Base-by-base conservation (phyloP, 108 stramenopile species). In the Phaeodactylum tricornutum region DNA sequence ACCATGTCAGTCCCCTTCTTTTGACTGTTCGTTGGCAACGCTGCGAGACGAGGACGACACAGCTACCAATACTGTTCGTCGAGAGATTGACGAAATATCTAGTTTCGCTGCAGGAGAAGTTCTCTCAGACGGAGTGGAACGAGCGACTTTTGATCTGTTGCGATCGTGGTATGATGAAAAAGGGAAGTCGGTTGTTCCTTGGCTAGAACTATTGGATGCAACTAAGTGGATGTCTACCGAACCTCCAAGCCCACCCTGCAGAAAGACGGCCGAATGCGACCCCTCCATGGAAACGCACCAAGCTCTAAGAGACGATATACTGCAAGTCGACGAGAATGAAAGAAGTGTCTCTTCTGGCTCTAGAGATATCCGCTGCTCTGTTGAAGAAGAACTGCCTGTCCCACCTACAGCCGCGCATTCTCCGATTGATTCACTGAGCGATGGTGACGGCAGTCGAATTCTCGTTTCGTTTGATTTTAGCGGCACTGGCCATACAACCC, bases 121-220 rank as follows among this genome's bases (percentile, higher is more conserved):
- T 8, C 56, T 83, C 3, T 53, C 66, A 21, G 75, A 66, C 39
- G 65, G 47, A 3, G 28, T n/a, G 22, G 14, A 30, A 21, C 19
- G 22, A 55, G 41, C 62, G 28, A 62, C 79, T 7, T 87, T 81
- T 56, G 64, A 67, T 15, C 48, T 60, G 1, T 88, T 94, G 55
- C 75, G 67, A 29, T 75, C 76, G 22, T 94, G 92, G 92, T 78
- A 84, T 52, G 78, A 77, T 14, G 44, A 67, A 8, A 86, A 82
- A 4, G 92, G 87, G 21, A 81, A 62, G 42, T 60, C 67, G 29
- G 47, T 84, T 31, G 83, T 75, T 8, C 82, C 92, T 12, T 94
- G 92, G 92, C 58, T 94, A 20, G 86, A 90, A 46, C 57, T 94
- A 23, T 53, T 94, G 6, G 71, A 87, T 53, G 53, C 85, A 23